Evolutionary conservation across 305 asterid genomes (phyloP).

Genomic region (Fraxinus ornus): DNA sequence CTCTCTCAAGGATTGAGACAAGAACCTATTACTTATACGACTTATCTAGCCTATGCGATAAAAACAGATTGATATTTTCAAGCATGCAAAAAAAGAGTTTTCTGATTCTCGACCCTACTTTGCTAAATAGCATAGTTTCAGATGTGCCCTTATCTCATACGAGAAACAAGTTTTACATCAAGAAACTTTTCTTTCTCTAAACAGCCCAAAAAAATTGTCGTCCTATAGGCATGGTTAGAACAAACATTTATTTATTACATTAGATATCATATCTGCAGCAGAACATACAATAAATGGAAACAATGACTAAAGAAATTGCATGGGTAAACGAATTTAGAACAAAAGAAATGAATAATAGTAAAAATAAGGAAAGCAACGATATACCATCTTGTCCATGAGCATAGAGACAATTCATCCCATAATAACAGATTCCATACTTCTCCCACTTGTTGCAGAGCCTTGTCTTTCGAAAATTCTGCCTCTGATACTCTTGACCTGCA

Average conservation of each 20-base stretch:
- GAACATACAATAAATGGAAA: background rate
- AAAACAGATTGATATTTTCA: background rate
- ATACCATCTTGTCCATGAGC: conserved; percentile 60
- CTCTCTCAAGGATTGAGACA: background rate
- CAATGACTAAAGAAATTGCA: background rate
- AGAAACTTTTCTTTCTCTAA: background rate
- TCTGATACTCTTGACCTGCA: background rate
- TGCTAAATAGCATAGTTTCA: background rate
- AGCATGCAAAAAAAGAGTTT: background rate
- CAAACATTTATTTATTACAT: background rate
- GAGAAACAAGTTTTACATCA: background rate
- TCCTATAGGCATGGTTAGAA: background rate
- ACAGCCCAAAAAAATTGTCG: background rate
- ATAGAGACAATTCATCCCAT: conserved; percentile 37
- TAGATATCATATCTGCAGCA: background rate
- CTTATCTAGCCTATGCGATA: background rate
- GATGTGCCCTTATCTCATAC: background rate
- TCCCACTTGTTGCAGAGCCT: conserved; percentile 41
- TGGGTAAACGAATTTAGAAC: background rate
- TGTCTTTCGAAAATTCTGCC: conserved; percentile 26
- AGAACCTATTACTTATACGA: background rate
- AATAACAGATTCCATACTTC: conserved; percentile 33
- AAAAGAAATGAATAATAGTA: background rate
- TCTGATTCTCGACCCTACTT: background rate
- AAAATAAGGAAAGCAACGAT: background rate